Evolutionary conservation across 2,329 filamentous ascomycete genomes (phyloP), one percentile per base, ranked within the genome.

Genomic region (Beauveria caledonica): DNA sequence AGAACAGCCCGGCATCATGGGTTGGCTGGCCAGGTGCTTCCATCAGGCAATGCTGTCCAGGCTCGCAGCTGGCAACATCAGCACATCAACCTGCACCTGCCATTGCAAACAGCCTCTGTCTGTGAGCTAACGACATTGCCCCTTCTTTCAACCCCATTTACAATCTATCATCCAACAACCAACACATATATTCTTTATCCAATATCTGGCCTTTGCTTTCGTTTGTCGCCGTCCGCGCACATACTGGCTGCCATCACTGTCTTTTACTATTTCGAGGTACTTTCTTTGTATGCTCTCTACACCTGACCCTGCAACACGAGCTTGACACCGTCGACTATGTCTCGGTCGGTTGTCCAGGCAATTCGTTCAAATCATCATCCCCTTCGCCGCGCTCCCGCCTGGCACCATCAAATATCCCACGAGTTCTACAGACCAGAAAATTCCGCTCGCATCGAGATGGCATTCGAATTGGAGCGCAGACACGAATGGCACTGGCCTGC

Each of bases 321-420:
- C 13, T 39, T 23, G 33, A 13, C n/a, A 48, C 55, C 61, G 23
- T 27, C 23, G 2, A 27, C 13, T 27, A 49, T 27, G 23, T 49
- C 45, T 27, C 45, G 7, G 29, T 63, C 63, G 64, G 56, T 62
- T 55, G 64, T 66, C 51, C 62, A 61, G 66, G 66, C 62, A 50
- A 60, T 59, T 29, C 61, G 63, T 40, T 54, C 60, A 40, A 60
- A 60, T 33, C 61, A 62, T 42, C 51, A 39, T 23, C 62, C 59
- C 27, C 54, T 63, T 45, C 64, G 65, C 45, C 61, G 60, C 36
- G 33, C 59, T 25, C 62, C 62, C 21, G 15, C 55, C 21, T 65
- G 65, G 64, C 63, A 66, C 19, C 56, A 64, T n/a, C 53, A 46
- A 33, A 44, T 60, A 15, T 3, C 46, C 13, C 51, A 44, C 1